A percentile compares a stretch with the other conserved stretches of the same genome.
phyloP scores from a whole-genome alignment of 345 rosid genomes.

The Syzygium grande region DNA sequence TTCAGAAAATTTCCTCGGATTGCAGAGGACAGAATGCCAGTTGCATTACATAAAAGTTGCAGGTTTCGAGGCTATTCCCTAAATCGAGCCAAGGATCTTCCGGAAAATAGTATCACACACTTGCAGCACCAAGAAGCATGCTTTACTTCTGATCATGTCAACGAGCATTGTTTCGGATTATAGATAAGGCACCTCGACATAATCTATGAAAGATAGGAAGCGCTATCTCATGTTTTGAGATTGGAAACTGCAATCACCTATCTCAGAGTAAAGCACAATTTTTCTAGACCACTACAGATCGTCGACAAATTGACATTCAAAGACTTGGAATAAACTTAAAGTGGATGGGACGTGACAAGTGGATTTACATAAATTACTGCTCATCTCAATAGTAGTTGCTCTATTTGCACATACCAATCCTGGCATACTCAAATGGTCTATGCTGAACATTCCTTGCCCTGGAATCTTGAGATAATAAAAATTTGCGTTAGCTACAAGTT shows the following conservation, averaged over 20 bases:
- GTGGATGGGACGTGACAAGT: background rate
- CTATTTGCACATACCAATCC: slow-evolving; percentile 47
- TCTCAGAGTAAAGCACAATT: background rate
- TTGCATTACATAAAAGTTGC: background rate
- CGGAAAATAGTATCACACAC: rapidly evolving
- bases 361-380: background rate
- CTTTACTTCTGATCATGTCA: background rate
- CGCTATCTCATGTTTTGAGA: background rate
- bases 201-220: background rate
- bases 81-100: background rate
- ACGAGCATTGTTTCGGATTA: rapidly evolving
- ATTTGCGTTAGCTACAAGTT: background rate
- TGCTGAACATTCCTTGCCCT: slow-evolving; percentile 40
- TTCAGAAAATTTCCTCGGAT: too few species aligned
- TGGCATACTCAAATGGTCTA: slow-evolving; percentile 61
- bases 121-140: background rate
- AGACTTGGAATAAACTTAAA: background rate
- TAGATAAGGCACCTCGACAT: background rate
- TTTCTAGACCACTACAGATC: background rate
- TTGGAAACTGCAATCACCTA: background rate
- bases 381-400: background rate
- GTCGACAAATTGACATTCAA: background rate
- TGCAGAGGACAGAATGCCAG: background rate
- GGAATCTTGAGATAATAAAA: slow-evolving; percentile 5
- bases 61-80: background rate